Evolutionary conservation across 768 basidiomycete species (phyloP), one percentile per base, ranked within the genome.

Genomic region (Leccinellum rugosiceps): DNA sequence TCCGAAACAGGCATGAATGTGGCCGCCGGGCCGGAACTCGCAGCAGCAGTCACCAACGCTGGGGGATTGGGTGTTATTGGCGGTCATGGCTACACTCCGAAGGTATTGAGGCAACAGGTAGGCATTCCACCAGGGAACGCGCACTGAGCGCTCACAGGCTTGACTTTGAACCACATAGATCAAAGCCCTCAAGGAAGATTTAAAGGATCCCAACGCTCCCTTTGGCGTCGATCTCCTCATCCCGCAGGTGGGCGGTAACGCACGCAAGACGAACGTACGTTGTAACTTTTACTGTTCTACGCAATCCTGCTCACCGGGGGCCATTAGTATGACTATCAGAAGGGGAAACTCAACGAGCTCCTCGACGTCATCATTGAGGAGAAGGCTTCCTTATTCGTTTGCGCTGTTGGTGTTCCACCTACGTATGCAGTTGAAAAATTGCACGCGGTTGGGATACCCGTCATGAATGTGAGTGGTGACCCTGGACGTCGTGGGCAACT

Each of bases 11-110:
- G 85, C 30, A 85, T 84, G 83, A 85, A 85, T 60, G 83, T 85
- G 15, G 83, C 85, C 19, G 83, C 83, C 7, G 85, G 85, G 23
- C 83, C 94, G 17, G 92, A 94, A 71, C 83, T 95, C 25, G 94
- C 93, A 17, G 94, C 94, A 41, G 94, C 92, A 38, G 94, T 96
- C 56, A 92, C 92, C 45, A 97, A 96, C 66, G 94, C 93, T 26
- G 94, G 94, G 49, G 94, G 94, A 52, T 64, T 97, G 44, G 94
- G 94, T 60, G 92, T 96, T 52, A 92, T 98, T 59, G 94, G 94
- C 35, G 94, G 94, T 53, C 78, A 89, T 31, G 91, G 91, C 0
- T 94, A 88, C 69, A 92, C 92, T 3, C 90, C 90, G 21, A 90
- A 88, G 72, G 78, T 90, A 51, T 80, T 94, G 23, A 83, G 87